These are phyloP conservation scores for Leccinum subspadiceum DNA, from an alignment of 1,284 basidiomycete genomes.

Conservation along the genomic window DNA sequence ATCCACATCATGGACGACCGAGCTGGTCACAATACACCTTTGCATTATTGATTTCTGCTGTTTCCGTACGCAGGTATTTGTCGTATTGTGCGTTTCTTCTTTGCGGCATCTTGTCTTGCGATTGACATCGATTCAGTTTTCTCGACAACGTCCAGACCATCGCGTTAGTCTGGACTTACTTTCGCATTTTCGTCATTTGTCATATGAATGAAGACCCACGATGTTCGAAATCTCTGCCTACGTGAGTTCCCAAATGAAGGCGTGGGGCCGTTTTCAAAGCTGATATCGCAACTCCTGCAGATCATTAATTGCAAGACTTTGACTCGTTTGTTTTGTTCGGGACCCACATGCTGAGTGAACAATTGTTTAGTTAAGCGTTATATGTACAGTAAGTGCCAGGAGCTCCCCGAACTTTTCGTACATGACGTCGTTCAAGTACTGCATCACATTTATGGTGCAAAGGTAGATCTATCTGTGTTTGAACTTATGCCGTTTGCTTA, in stretches of 20 bases:
- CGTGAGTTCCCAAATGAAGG: slow-evolving; percentile 11
- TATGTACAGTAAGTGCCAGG: no score
- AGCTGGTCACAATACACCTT: background rate
- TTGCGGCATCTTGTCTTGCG: background rate
- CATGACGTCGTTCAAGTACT: slow-evolving; percentile 13
- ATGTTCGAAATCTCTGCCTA: slow-evolving; percentile 8
- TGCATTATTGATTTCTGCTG: background rate
- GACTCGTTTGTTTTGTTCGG: background rate
- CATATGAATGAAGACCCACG: background rate
- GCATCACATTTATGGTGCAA: slow-evolving; percentile 19
- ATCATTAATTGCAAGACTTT: slow-evolving; percentile 6
- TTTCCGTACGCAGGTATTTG: slow-evolving; percentile 6
- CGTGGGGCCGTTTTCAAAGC: background rate
- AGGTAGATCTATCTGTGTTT: slow-evolving; percentile 2
- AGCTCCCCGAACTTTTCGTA: background rate
- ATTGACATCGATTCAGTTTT: slow-evolving; percentile 11
- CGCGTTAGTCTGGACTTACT: background rate
- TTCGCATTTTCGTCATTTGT: slow-evolving; percentile 11
- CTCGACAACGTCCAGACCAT: slow-evolving; percentile 11
- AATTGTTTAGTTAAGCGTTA: no score
- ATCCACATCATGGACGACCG: no score
- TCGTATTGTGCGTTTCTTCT: slow-evolving; percentile 11
- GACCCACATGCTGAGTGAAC: no score
- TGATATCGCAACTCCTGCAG: slow-evolving; percentile 6
- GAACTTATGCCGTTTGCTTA: background rate